Base-by-base conservation (phyloP, 73 alveolate genomes). In the Paramecium sexaurelia region DNA sequence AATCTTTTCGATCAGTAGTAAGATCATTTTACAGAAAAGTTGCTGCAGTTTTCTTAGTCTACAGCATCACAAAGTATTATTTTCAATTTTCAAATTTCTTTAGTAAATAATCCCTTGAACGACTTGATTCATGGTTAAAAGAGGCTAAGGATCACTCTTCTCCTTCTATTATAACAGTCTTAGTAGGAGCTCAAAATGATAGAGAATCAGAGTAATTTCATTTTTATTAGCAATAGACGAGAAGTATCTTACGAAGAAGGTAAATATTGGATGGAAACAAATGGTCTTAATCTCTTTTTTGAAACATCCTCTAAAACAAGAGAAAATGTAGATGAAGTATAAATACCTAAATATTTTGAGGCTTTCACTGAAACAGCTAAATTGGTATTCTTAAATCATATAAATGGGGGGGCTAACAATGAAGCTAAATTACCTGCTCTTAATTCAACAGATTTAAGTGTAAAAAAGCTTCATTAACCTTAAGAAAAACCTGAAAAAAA, bases 11-110 rank as follows among this genome's bases (percentile, higher is more conserved):
- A 89, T 92, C 98, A 13, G 95, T 98, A 55, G 97, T 98, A 9
- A 95, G 97, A 92, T 92, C 97, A 37, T 98, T 97, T 93, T 98
- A 98, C 85, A 93, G 97, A 91, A 97, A 97, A 43, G 97, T 99
- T 13, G 97, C 96, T 29, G 95, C 98, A 71, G 99, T 97, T 19
- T 94, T 98, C 55, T 92, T 98, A 55, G 98, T 96, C 5, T 97
- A 97, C 90, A 96, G 95, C 40, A 95, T 97, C 9, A 92, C 97
- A 1, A 96, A 84, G 92, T 84, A 84, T 41, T 7, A 22, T 24
- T 17, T 45, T 45, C 57, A 45, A 13, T 15, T 45, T 45, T n/a
- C n/a, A 8, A 27, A 1, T 13, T 47, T 17, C 20, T 36, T 8
- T 47, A 89, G 90, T 37, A 85, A 92, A 87, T 67, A 91, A 82